Evolutionary conservation across 2,329 filamentous ascomycete genomes (phyloP).

Genomic region (Alternaria infectoria): DNA sequence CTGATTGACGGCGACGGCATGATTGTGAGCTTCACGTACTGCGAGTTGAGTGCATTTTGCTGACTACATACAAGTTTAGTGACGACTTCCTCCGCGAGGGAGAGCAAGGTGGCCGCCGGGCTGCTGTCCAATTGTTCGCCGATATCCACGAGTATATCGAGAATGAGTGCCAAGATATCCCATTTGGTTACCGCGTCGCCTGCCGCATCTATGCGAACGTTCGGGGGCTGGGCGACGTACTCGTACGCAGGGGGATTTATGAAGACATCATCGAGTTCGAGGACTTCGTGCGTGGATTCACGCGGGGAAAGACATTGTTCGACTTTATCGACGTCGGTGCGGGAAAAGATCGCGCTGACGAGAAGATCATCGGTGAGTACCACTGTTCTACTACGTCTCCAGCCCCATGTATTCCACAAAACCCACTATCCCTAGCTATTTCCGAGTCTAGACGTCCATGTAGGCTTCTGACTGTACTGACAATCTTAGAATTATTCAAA

Average conservation of each 20-base stretch:
- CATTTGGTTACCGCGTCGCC: conserved; percentile 55
- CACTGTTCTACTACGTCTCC: too few species aligned
- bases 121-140: conserved; percentile 57
- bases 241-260: conserved; percentile 54
- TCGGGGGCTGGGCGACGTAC: conserved; percentile 57
- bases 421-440: too few species aligned
- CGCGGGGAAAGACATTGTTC: conserved; percentile 54
- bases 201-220: conserved; percentile 62
- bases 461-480: too few species aligned
- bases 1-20: conserved; percentile 64
- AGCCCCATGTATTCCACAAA: too few species aligned
- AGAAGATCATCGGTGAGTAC: conserved; percentile 57
- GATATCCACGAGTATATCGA: conserved; percentile 54
- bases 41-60: background rate
- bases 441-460: too few species aligned
- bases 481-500: conserved; percentile 58
- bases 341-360: conserved; percentile 55
- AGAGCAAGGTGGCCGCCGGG: conserved; percentile 60
- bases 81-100: conserved; percentile 58
- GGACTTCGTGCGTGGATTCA: conserved; percentile 64
- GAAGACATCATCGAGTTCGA: conserved; percentile 52
- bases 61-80: conserved; percentile 48
- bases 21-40: conserved; percentile 40
- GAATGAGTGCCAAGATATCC: conserved; percentile 44
- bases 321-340: conserved; percentile 55